Conservation (phyloP, 2,329 filamentous ascomycete genomes). For the Exserohilum turcica region DNA sequence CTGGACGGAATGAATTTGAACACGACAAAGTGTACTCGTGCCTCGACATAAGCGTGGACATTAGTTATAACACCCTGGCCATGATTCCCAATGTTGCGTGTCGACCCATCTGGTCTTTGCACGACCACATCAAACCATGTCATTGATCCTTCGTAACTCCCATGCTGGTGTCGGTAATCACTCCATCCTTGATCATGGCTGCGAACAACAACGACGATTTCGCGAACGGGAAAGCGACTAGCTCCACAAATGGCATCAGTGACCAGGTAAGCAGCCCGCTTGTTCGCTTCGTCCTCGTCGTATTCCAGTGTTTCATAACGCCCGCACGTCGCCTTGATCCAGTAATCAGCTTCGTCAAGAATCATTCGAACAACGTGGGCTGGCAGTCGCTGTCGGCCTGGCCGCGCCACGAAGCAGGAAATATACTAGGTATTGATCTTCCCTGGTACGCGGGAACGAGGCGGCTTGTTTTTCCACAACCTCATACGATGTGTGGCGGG, state of each 20-base stretch:
- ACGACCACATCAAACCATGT: neutral
- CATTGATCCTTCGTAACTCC: neutral
- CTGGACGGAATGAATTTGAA: neutral
- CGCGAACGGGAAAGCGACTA: neutral
- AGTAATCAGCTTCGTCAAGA: too few relatives aligned
- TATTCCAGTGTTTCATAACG: too few relatives aligned
- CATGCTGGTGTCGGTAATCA: neutral
- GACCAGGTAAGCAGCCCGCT: too few relatives aligned
- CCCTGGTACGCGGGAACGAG: too few relatives aligned
- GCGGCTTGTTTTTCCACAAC: too few relatives aligned
- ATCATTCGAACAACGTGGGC: too few relatives aligned
- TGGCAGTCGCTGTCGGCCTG: too few relatives aligned
- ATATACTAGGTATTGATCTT: too few relatives aligned
- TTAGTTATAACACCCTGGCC: neutral
- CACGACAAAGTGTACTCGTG: neutral
- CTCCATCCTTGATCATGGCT: neutral
- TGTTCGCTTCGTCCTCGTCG: too few relatives aligned
- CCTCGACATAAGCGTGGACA: neutral
- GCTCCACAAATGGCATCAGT: neutral
- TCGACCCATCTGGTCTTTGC: neutral
- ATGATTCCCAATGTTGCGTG: neutral
- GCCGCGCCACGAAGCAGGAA: too few relatives aligned
- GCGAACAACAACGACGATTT: neutral
- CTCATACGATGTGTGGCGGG: too few relatives aligned
- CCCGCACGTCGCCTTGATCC: too few relatives aligned